Conservation (phyloP, 1,284 basidiomycete genomes). For the Trametes pubescens region DNA sequence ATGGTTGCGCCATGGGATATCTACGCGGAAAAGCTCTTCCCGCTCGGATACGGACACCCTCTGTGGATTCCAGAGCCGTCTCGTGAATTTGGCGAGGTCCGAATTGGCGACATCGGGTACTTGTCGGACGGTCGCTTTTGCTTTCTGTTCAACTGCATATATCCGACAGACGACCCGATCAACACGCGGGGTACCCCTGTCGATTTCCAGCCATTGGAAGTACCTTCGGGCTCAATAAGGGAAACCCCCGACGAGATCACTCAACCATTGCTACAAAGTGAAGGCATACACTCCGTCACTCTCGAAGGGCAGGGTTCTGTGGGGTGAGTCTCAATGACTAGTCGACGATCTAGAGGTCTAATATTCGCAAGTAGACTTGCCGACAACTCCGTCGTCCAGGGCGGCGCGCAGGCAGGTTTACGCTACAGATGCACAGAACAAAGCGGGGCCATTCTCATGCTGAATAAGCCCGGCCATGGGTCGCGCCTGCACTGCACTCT, state of each 20-base stretch:
- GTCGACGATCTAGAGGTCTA: too few species aligned
- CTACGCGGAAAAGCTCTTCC: constrained; percentile 13
- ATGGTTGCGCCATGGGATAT: constrained; percentile 15
- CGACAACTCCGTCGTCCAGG: not conserved
- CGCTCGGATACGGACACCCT: constrained; percentile 20
- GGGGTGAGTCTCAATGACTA: not conserved
- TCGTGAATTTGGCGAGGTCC: constrained; percentile 12
- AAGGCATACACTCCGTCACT: constrained; percentile 7
- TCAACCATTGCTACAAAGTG: constrained; percentile 11
- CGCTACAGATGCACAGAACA: constrained; percentile 17
- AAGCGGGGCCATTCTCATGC: constrained; percentile 18
- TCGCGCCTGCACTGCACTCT: constrained; percentile 2
- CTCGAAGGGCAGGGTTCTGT: not conserved
- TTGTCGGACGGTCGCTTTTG: constrained; percentile 22
- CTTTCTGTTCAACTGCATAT: constrained; percentile 25
- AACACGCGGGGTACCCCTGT: constrained; percentile 11
- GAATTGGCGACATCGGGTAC: constrained; percentile 32
- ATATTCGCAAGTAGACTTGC: too few species aligned
- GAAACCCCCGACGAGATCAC: constrained; percentile 10
- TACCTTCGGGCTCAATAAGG: not conserved
- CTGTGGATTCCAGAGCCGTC: constrained; percentile 27
- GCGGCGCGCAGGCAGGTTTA: not conserved
- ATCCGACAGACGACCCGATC: not conserved
- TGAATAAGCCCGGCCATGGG: constrained; percentile 9
- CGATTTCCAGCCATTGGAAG: constrained; percentile 2